Percentiles rank a stretch among this genome's conserved stretches.
These are phyloP conservation scores for Cryomyces minteri DNA, from an alignment of 495 filamentous ascomycete species.

Conservation along the genomic window DNA sequence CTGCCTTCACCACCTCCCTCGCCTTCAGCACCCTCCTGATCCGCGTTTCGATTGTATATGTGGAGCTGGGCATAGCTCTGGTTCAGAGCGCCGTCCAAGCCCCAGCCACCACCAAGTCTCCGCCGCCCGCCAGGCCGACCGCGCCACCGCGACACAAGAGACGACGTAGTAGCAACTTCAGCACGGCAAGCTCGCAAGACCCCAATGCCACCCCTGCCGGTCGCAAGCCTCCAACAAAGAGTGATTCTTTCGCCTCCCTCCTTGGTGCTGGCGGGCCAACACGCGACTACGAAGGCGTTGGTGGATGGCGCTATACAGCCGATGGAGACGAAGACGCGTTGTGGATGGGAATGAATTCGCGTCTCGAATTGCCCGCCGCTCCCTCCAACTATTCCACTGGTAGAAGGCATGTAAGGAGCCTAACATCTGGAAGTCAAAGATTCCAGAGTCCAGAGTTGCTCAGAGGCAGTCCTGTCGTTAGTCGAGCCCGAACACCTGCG, in stretches of 20 bases:
- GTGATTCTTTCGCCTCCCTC: conserved; percentile 11
- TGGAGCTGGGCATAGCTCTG: conserved; percentile 44
- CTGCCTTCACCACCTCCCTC: conserved; percentile 46
- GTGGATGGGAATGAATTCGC: conserved; percentile 59
- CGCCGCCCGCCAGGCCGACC: conserved; percentile 1
- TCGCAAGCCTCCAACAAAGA: conserved; percentile 5
- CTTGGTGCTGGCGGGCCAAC: conserved; percentile 19
- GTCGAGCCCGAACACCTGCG: too few relatives aligned
- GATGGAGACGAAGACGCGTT: conserved; percentile 37
- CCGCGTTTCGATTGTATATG: conserved; percentile 46
- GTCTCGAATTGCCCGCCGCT: conserved; percentile 42
- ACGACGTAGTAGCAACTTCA: conserved; percentile 7
- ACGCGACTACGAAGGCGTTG: conserved; percentile 74
- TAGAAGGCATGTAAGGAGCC: too few relatives aligned
- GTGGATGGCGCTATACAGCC: conserved; percentile 51
- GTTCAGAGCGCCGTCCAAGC: conserved; percentile 37
- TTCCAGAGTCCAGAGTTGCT: too few relatives aligned
- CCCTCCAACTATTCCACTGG: too few relatives aligned
- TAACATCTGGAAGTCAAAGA: too few relatives aligned
- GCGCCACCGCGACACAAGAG: conserved; percentile 4
- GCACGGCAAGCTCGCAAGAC: conserved; percentile 8
- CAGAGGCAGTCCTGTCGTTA: too few relatives aligned
- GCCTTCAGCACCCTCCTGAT: conserved; percentile 46
- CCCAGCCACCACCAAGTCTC: neutral
- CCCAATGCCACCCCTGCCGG: neutral